Evolutionary conservation across 2,329 filamentous ascomycete genomes (phyloP).

Genomic region (Xylariaceae sp.): DNA sequence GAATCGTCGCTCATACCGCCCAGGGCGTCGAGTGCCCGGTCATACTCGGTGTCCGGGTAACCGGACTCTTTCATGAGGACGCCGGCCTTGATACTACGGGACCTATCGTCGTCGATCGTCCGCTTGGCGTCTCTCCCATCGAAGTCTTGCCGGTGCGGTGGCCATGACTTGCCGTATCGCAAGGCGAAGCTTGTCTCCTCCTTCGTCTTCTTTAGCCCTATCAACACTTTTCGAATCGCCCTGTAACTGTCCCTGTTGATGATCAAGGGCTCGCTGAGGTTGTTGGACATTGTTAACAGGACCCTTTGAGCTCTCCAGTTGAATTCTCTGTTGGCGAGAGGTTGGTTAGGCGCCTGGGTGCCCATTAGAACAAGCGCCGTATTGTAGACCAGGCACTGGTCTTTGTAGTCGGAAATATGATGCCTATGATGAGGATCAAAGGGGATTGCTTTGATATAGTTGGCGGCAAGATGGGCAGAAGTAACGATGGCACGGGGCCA

Average conservation of each 20-base stretch:
- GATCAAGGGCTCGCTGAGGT: conserved; percentile 43
- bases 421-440: conserved; percentile 10
- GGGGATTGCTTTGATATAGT: conserved; percentile 28
- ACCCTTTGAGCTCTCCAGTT: conserved; percentile 55
- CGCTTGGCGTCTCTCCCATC: conserved; percentile 56
- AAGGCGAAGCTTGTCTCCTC: conserved; percentile 44
- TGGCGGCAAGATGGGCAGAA: conserved; percentile 27
- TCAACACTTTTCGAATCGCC: conserved; percentile 48
- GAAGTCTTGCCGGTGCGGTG: conserved; percentile 51
- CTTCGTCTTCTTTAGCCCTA: conserved; percentile 47
- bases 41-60: conserved; percentile 42
- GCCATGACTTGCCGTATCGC: conserved; percentile 51
- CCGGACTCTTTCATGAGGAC: conserved; percentile 52
- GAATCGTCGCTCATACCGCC: conserved; percentile 47
- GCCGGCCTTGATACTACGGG: conserved; percentile 48
- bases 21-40: conserved; percentile 45
- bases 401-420: conserved; percentile 18
- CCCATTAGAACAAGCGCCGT: conserved; percentile 34
- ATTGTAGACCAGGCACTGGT: conserved; percentile 38
- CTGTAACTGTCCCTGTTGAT: conserved; percentile 48
- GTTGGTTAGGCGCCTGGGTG: conserved; percentile 29
- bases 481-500: conserved; percentile 27
- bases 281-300: conserved; percentile 47
- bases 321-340: conserved; percentile 36
- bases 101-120: conserved; percentile 46